Percentiles rank a stretch among this genome's conserved stretches.
Evolutionary conservation across 2,329 filamentous ascomycete species (phyloP).

Genomic region (Calonectria montana): DNA sequence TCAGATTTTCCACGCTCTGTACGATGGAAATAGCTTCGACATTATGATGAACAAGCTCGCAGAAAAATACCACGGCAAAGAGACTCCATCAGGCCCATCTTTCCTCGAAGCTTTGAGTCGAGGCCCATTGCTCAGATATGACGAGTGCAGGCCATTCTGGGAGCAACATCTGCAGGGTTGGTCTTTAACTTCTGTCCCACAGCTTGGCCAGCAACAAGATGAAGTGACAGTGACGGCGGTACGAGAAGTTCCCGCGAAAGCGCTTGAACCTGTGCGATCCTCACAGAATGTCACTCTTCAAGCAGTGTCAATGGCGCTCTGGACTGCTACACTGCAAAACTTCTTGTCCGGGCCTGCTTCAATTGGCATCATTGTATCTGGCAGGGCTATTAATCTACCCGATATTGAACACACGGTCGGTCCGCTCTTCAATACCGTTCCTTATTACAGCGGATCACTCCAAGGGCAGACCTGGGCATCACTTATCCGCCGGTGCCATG

Average conservation of each 20-base stretch:
- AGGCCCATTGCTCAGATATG: conserved; percentile 71
- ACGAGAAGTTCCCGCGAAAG: conserved; percentile 49
- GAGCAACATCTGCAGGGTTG: conserved; percentile 60
- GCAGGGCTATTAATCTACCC: conserved; percentile 76
- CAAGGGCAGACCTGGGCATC: conserved; percentile 66
- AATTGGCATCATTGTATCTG: conserved; percentile 83
- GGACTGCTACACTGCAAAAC: conserved; percentile 72
- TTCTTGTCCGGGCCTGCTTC: conserved; percentile 60
- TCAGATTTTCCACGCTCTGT: conserved; percentile 86
- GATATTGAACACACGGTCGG: conserved; percentile 77
- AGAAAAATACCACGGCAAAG: conserved; percentile 30
- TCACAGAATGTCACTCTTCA: conserved; percentile 80
- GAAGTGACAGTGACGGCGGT: conserved; percentile 9
- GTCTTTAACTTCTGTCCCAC: conserved; percentile 24
- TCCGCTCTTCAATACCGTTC: conserved; percentile 90
- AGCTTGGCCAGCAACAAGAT: conserved; percentile 18
- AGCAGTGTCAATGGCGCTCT: conserved; percentile 80
- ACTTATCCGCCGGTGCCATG: conserved; percentile 73
- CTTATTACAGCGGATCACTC: conserved; percentile 67
- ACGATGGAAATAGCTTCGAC: conserved; percentile 84
- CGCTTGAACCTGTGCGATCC: conserved; percentile 65
- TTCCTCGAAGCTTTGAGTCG: conserved; percentile 77
- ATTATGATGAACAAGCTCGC: conserved; percentile 72
- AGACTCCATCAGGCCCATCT: conserved; percentile 53
- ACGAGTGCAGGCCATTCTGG: conserved; percentile 73